Evolutionary conservation across 306 rosid genomes (phyloP).

Genomic region (Vigna radiata): DNA sequence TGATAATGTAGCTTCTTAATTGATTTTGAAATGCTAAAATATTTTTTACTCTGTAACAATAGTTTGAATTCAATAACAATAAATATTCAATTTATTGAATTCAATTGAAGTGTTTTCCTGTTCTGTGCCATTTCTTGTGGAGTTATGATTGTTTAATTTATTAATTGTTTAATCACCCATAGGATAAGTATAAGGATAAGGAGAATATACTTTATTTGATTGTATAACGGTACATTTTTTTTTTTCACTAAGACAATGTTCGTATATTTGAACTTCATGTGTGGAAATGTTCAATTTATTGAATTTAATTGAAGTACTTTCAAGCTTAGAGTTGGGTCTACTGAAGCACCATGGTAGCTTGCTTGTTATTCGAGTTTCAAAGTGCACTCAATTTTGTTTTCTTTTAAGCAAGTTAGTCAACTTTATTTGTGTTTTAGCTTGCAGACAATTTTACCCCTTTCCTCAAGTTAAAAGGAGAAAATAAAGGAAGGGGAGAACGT

Average conservation of each 20-base stretch:
- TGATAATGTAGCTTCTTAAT: not conserved
- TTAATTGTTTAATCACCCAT: not conserved
- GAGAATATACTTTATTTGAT: not conserved
- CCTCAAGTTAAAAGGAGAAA: no score
- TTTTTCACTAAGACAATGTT: not conserved
- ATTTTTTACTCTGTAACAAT: not conserved
- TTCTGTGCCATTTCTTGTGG: not conserved
- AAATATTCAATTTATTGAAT: not conserved
- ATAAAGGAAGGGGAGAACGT: not conserved
- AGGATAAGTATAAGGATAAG: not conserved
- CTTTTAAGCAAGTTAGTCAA: no score
- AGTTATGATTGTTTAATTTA: conserved; percentile 2
- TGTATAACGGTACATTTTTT: not conserved
- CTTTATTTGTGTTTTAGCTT: not conserved
- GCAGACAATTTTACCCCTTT: no score
- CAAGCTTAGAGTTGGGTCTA: not conserved
- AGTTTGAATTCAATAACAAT: not conserved
- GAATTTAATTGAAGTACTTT: not conserved
- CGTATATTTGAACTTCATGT: not conserved
- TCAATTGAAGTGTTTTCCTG: not conserved
- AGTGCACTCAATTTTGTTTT: no score
- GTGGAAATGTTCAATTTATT: not conserved
- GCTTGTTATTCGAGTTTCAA: no score
- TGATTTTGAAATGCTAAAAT: not conserved
- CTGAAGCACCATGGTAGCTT: no score